Evolutionary conservation across 768 basidiomycete genomes (phyloP).

Genomic region (Pisolithus albus): DNA sequence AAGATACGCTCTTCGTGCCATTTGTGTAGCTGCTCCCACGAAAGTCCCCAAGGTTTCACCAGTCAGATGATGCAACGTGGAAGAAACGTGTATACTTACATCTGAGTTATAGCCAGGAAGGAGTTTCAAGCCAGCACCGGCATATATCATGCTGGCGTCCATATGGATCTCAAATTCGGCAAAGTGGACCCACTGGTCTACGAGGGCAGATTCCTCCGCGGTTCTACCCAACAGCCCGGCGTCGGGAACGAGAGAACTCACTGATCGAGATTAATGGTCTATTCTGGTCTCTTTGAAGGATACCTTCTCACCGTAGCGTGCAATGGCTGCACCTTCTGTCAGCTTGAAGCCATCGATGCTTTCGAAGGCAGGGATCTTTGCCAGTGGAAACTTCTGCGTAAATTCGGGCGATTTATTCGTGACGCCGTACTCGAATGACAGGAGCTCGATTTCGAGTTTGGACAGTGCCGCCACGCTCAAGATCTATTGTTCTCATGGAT

Average conservation of each 20-base stretch:
- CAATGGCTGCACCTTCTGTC: constrained; percentile 11
- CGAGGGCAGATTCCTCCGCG: constrained; percentile 3
- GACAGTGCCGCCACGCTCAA: constrained; percentile 16
- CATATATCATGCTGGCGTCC: background rate
- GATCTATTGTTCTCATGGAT: constrained; percentile 5
- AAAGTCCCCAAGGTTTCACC: background rate
- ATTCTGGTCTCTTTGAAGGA: no score
- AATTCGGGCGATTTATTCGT: constrained; percentile 9
- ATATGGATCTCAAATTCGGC: constrained; percentile 10
- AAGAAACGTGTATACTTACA: background rate
- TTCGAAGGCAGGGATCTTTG: constrained; percentile 18
- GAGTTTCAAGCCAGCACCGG: background rate
- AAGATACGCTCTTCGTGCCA: background rate
- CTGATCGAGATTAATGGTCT: background rate
- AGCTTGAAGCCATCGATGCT: constrained; percentile 12
- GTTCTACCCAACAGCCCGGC: constrained; percentile 8
- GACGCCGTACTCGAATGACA: constrained; percentile 3
- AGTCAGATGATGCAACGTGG: background rate
- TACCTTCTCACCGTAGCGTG: constrained; percentile 9
- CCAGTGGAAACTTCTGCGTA: constrained; percentile 10
- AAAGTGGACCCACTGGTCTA: constrained; percentile 20
- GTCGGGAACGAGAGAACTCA: constrained; percentile 5
- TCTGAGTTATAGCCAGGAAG: background rate
- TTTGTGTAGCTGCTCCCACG: background rate
- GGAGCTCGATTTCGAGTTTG: constrained; percentile 6